These are phyloP conservation scores for Cytidiella melzeri DNA, from an alignment of 768 basidiomycete genomes.

Conservation along the genomic window DNA sequence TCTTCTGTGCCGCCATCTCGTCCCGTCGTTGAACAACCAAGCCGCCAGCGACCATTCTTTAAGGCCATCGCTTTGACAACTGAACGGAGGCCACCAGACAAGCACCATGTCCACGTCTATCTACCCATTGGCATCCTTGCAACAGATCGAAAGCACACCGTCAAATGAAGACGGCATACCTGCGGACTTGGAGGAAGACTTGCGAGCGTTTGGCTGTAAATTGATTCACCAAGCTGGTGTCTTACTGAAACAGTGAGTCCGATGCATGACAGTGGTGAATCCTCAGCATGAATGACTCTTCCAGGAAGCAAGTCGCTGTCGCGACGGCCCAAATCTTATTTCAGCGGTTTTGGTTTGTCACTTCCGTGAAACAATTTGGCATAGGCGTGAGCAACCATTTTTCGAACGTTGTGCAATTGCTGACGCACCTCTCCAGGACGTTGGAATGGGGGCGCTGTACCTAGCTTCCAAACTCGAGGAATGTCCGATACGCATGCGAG, in stretches of 20 bases:
- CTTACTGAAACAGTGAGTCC: conserved; percentile 76
- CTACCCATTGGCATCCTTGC: conserved; percentile 77
- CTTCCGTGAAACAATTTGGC: conserved; percentile 91
- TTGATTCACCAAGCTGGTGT: conserved; percentile 93
- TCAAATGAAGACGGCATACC: conserved; percentile 82
- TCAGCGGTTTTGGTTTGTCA: conserved; percentile 95
- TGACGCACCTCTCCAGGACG: conserved; percentile 43
- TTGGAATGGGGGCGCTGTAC: conserved; percentile 31
- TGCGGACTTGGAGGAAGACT: conserved; percentile 74
- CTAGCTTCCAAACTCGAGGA: conserved; percentile 84
- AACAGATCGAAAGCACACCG: conserved; percentile 75
- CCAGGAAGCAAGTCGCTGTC: conserved; percentile 94
- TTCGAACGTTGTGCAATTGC: not conserved
- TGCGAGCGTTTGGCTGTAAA: conserved; percentile 88
- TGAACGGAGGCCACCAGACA: too few relatives aligned
- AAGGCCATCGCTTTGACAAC: too few relatives aligned
- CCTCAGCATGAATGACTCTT: not conserved
- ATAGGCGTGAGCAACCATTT: conserved; percentile 61
- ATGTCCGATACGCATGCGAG: conserved; percentile 85
- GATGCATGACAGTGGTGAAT: too few relatives aligned
- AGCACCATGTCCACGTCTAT: conserved; percentile 27
- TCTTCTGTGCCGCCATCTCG: too few relatives aligned
- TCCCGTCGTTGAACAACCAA: too few relatives aligned
- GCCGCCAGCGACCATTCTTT: too few relatives aligned
- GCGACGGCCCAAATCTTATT: conserved; percentile 95